Percentiles rank a stretch among this genome's conserved stretches.
Conservation (phyloP, 2,329 filamentous ascomycete species). For the Stemphylium lycopersici region DNA sequence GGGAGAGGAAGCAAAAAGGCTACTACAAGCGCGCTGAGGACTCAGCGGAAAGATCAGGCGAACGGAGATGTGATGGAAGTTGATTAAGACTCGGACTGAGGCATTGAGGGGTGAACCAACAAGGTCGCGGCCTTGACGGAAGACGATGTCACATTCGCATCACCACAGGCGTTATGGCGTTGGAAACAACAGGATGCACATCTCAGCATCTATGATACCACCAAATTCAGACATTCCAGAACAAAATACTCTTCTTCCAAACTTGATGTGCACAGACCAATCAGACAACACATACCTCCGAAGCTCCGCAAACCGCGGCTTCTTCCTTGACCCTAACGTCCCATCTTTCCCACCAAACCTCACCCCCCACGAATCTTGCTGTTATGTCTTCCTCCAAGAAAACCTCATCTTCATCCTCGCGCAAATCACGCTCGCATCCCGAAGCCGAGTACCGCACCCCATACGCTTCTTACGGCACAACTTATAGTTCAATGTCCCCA, state of each 20-base stretch:
- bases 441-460: conserved; percentile 2
- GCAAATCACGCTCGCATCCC: conserved; percentile 8
- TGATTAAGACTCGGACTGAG: conserved; percentile 4
- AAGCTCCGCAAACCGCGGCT: conserved; percentile 26
- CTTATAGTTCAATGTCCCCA: conserved; percentile 39
- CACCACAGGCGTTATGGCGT: conserved; percentile 13
- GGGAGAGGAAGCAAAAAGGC: conserved; percentile 20
- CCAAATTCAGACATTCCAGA: conserved; percentile 8
- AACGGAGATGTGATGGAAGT: conserved; percentile 17
- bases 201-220: conserved; percentile 15
- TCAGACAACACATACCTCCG: conserved; percentile 24
- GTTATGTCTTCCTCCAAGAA: conserved; percentile 19
- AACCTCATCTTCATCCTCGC: conserved; percentile 13
- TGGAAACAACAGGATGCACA: conserved; percentile 8
- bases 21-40: conserved; percentile 7
- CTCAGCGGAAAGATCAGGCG: conserved; percentile 1
- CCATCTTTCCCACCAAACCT: conserved; percentile 12
- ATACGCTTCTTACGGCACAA: conserved; percentile 5
- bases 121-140: not conserved
- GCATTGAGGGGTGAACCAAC: not conserved
- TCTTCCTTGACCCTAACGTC: conserved; percentile 3
- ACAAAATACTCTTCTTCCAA: not conserved
- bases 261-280: conserved; percentile 15
- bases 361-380: not conserved
- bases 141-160: conserved; percentile 1